phyloP scores from a whole-genome alignment of 768 basidiomycete species.

The Pleurotus pulmonarius region DNA sequence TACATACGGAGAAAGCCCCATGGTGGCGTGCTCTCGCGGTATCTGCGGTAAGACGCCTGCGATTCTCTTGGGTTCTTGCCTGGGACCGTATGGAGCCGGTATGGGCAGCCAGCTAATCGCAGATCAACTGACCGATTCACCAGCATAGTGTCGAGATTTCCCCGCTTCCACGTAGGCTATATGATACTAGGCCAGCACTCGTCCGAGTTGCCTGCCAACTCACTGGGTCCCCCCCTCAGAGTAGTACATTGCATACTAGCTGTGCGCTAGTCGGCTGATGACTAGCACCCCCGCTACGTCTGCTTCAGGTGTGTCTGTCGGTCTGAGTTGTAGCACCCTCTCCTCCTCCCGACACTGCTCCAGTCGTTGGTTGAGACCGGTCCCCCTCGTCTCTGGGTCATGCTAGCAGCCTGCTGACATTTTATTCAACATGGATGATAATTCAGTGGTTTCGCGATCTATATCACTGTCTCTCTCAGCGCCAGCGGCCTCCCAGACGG shows the following conservation, averaged over 20 bases:
- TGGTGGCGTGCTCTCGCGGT: not conserved
- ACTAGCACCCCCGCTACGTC: slow-evolving; percentile 5
- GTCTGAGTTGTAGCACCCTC: not conserved
- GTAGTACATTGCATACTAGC: not conserved
- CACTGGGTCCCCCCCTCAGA: not conserved
- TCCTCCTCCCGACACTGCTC: slow-evolving; percentile 1
- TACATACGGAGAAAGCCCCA: not conserved
- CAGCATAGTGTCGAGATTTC: slow-evolving; percentile 5
- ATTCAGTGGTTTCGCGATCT: slow-evolving; percentile 2
- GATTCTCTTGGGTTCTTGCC: not conserved
- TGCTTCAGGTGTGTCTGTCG: slow-evolving; percentile 4
- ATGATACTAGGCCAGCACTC: slow-evolving; percentile 4
- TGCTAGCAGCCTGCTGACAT: not conserved
- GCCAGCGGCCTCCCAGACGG: not conserved
- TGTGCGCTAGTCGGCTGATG: slow-evolving; percentile 5
- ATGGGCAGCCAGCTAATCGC: slow-evolving; percentile 4
- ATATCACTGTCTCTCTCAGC: slow-evolving; percentile 7
- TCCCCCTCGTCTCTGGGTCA: not conserved
- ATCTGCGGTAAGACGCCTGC: not conserved
- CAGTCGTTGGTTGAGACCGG: slow-evolving; percentile 5
- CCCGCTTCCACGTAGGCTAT: slow-evolving; percentile 4
- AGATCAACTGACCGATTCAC: slow-evolving; percentile 6
- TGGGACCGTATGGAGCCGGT: not conserved
- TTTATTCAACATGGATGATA: not conserved
- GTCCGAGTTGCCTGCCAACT: slow-evolving; percentile 5